phyloP scores from a whole-genome alignment of 2,329 filamentous ascomycete species.

The Xylariaceae sp. region DNA sequence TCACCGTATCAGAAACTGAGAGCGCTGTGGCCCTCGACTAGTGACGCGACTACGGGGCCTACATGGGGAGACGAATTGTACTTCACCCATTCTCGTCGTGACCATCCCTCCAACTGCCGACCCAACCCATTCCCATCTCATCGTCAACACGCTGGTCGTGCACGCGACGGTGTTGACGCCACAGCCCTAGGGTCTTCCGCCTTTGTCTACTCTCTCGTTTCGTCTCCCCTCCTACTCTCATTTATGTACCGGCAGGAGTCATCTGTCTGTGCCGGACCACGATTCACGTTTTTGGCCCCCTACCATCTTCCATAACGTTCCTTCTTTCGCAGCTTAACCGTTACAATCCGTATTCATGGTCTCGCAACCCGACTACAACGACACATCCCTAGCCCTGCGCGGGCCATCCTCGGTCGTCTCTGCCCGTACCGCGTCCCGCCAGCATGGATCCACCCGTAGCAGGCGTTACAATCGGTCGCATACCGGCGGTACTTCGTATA shows the following conservation, averaged over 20 bases:
- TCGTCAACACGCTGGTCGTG: conserved; percentile 17
- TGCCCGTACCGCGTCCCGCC: conserved; percentile 55
- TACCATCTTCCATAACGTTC: too few species aligned
- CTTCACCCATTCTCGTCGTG: background rate
- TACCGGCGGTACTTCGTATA: conserved; percentile 62
- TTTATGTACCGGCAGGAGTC: too few species aligned
- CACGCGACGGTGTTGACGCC: conserved; percentile 19
- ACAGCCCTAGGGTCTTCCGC: conserved; percentile 6
- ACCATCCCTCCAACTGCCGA: background rate
- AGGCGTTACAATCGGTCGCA: conserved; percentile 79
- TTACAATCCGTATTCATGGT: conserved; percentile 45
- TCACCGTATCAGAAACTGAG: too few species aligned
- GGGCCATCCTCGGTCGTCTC: conserved; percentile 58
- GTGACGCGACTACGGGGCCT: background rate
- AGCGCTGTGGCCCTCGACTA: too few species aligned
- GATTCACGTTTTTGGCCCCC: too few species aligned
- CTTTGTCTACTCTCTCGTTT: background rate
- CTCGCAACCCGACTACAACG: conserved; percentile 51
- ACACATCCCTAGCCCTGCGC: conserved; percentile 52
- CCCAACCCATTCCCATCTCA: background rate
- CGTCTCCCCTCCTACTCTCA: background rate
- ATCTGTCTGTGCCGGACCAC: too few species aligned
- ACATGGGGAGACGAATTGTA: background rate
- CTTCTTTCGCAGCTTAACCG: conserved; percentile 1
- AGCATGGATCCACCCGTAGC: conserved; percentile 41